Percentiles rank a stretch among this genome's conserved stretches.
Evolutionary conservation across 2,329 filamentous ascomycete species (phyloP).

Genomic region (Fonsecaea multimorphosa): DNA sequence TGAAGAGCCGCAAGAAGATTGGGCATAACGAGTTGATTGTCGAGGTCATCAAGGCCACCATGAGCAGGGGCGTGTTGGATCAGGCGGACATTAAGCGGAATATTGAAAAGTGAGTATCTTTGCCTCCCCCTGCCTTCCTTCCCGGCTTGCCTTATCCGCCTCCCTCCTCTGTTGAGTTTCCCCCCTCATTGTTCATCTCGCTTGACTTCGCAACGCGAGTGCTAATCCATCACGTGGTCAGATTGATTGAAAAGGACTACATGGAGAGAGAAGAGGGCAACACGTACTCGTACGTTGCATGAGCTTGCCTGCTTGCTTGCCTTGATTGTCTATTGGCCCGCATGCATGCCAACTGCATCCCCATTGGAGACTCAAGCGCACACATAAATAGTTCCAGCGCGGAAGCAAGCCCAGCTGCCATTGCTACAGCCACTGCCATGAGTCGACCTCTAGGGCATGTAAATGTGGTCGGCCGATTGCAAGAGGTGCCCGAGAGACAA

Average conservation of each 20-base stretch:
- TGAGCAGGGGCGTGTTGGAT: conserved; percentile 83
- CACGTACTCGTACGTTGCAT: conserved; percentile 74
- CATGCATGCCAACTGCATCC: too few relatives aligned
- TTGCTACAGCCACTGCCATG: too few relatives aligned
- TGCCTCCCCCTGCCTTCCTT: conserved; percentile 1
- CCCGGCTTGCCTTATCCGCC: neutral
- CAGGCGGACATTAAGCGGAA: conserved; percentile 91
- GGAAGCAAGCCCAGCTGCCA: too few relatives aligned
- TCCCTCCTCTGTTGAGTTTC: neutral
- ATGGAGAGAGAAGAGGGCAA: conserved; percentile 78
- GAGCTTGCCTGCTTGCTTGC: too few relatives aligned
- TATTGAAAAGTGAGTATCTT: conserved; percentile 78
- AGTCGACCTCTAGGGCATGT: too few relatives aligned
- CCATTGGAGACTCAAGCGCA: too few relatives aligned
- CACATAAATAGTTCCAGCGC: too few relatives aligned
- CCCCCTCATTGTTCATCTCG: neutral
- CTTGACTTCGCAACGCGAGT: neutral
- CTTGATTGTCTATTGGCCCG: neutral
- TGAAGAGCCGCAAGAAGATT: conserved; percentile 92
- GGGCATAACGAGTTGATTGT: conserved; percentile 84
- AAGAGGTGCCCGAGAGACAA: too few relatives aligned
- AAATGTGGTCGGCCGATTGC: too few relatives aligned
- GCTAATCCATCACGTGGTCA: conserved; percentile 44
- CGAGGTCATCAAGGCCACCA: conserved; percentile 91
- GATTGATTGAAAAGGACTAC: conserved; percentile 91